Conservation (phyloP, 495 filamentous ascomycete genomes). For the Podospora pseudocomata region DNA sequence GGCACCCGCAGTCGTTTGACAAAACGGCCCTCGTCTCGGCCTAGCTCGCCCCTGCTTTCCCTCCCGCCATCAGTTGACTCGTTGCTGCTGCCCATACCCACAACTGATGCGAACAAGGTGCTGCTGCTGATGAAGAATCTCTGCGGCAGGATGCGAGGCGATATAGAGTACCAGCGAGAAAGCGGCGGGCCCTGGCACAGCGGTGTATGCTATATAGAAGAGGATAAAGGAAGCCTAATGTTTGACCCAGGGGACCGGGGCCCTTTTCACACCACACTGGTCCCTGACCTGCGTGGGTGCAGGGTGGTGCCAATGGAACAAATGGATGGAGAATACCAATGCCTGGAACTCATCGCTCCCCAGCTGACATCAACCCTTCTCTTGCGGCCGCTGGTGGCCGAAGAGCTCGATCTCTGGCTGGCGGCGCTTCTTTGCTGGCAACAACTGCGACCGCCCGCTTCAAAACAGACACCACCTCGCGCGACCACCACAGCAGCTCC, state of each 20-base stretch:
- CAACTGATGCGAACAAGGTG: slow-evolving; percentile 60
- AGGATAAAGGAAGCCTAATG: slow-evolving; percentile 60
- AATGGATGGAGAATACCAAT: slow-evolving; percentile 61
- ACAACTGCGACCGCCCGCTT: slow-evolving; percentile 62
- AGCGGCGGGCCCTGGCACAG: slow-evolving; percentile 54
- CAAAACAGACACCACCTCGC: slow-evolving; percentile 30
- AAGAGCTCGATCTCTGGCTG: slow-evolving; percentile 87
- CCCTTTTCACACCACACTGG: slow-evolving; percentile 48
- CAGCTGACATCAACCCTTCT: slow-evolving; percentile 67
- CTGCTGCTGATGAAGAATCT: slow-evolving; percentile 64
- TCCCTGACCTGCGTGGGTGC: slow-evolving; percentile 85
- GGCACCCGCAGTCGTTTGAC: slow-evolving; percentile 40
- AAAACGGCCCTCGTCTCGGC: slow-evolving; percentile 47
- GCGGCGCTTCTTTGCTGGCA: slow-evolving; percentile 94
- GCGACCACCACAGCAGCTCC: slow-evolving; percentile 10
- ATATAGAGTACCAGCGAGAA: slow-evolving; percentile 60
- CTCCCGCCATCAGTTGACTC: slow-evolving; percentile 51
- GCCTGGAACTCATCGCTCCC: slow-evolving; percentile 73
- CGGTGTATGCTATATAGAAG: slow-evolving; percentile 64
- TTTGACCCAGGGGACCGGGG: slow-evolving; percentile 55
- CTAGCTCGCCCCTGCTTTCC: slow-evolving; percentile 46
- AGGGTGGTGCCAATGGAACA: slow-evolving; percentile 66
- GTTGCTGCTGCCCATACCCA: slow-evolving; percentile 53
- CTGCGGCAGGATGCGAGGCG: slow-evolving; percentile 67
- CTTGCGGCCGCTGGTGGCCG: slow-evolving; percentile 66